Conservation (phyloP, 768 basidiomycete species). For the Phlebiopsis flavidoalba region DNA sequence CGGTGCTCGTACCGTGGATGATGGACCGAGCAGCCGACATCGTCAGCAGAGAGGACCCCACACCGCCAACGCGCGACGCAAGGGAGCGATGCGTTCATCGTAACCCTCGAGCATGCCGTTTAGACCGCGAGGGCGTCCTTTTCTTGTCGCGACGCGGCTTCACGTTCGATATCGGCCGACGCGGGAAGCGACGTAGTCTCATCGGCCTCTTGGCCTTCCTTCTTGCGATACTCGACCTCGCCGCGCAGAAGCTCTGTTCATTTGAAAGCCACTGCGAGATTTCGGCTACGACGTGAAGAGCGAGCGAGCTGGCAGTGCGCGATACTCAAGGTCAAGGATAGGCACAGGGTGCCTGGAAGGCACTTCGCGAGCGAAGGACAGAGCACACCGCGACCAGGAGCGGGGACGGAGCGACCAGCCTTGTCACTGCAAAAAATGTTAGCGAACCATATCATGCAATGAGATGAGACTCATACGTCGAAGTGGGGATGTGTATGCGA, state of each 20-base stretch:
- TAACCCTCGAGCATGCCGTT: constrained; percentile 91
- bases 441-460: not conserved
- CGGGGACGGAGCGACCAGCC: constrained; percentile 96
- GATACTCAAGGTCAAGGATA: constrained; percentile 81
- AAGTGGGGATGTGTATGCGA: constrained; percentile 96
- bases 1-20: constrained; percentile 86
- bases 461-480: constrained; percentile 56
- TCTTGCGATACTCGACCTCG: constrained; percentile 63
- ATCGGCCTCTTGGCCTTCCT: constrained; percentile 44
- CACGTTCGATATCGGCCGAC: constrained; percentile 83
- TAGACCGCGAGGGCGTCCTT: constrained; percentile 89
- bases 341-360: constrained; percentile 73
- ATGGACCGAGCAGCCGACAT: constrained; percentile 87
- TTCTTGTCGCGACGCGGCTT: constrained; percentile 89
- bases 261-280: constrained; percentile 92
- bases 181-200: constrained; percentile 69
- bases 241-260: constrained; percentile 81
- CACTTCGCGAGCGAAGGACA: constrained; percentile 84
- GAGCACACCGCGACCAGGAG: constrained; percentile 91
- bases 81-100: constrained; percentile 82
- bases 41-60: constrained; percentile 94
- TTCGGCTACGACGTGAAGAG: constrained; percentile 96
- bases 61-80: constrained; percentile 93
- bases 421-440: constrained; percentile 67
- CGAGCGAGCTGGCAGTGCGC: constrained; percentile 85